Evolutionary conservation across 352 stramenopile genomes (phyloP).

Genomic region (Phytophthora sp.): DNA sequence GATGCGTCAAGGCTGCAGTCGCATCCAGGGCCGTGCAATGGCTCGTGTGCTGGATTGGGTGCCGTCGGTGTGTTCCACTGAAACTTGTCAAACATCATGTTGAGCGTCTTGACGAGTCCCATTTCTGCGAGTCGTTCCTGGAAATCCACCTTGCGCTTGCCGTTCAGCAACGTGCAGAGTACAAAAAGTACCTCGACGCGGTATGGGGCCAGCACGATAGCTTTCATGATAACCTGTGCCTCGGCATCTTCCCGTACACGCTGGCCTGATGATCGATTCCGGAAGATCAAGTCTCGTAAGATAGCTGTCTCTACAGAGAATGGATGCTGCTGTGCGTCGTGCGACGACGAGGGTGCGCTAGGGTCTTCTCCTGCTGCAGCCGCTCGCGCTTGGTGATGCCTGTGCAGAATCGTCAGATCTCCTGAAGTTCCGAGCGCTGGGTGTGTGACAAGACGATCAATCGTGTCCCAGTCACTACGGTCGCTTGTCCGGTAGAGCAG

Average conservation of each 20-base stretch:
- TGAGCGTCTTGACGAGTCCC: slow-evolving; percentile 91
- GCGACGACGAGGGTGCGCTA: slow-evolving; percentile 23
- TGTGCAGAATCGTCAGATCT: slow-evolving; percentile 63
- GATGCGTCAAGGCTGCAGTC: slow-evolving; percentile 96
- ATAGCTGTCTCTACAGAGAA: slow-evolving; percentile 77
- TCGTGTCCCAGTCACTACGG: slow-evolving; percentile 76
- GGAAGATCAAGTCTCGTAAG: slow-evolving; percentile 76
- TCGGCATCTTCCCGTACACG: slow-evolving; percentile 70
- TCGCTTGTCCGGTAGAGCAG: slow-evolving; percentile 77
- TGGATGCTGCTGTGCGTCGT: slow-evolving; percentile 40
- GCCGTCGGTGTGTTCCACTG: slow-evolving; percentile 77
- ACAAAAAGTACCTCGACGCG: slow-evolving; percentile 97
- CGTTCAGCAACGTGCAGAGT: slow-evolving; percentile 95
- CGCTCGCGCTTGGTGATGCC: slow-evolving; percentile 38
- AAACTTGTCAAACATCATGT: slow-evolving; percentile 95
- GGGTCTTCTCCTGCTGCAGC: slow-evolving; percentile 14
- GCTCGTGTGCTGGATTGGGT: slow-evolving; percentile 49
- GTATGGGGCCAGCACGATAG: slow-evolving; percentile 91
- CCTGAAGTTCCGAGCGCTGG: slow-evolving; percentile 49
- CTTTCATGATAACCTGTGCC: slow-evolving; percentile 91
- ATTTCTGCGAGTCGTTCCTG: slow-evolving; percentile 88
- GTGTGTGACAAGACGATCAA: slow-evolving; percentile 66
- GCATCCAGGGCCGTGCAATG: slow-evolving; percentile 84
- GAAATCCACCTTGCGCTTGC: slow-evolving; percentile 93
- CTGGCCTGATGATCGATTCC: slow-evolving; percentile 58